Evolutionary conservation across 176 grass and related monocot species (phyloP).

Genomic region (Rhipidocladum racemiflorum): DNA sequence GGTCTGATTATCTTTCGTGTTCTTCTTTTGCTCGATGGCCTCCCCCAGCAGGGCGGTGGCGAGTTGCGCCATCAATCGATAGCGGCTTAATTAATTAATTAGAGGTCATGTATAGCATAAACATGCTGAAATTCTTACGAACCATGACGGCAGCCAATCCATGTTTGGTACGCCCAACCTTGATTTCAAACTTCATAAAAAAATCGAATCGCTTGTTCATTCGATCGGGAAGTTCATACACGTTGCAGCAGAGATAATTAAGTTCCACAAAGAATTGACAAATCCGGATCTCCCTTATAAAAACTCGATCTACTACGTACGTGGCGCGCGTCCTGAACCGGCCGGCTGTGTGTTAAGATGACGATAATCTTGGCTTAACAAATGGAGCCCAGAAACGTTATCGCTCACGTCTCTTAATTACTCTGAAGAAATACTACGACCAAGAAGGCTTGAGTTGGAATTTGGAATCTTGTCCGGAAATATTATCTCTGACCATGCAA

Average conservation of each 20-base stretch:
- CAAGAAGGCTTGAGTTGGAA: not conserved
- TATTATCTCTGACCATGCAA: not conserved
- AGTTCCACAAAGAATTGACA: not conserved
- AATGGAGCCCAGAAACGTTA: not conserved
- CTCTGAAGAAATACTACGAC: not conserved
- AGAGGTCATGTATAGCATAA: not conserved
- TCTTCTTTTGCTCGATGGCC: not conserved
- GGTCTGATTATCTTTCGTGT: not conserved
- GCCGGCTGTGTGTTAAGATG: not conserved
- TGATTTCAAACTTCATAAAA: not conserved
- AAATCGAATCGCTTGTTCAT: not conserved
- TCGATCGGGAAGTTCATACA: not conserved
- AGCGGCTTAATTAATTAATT: not conserved
- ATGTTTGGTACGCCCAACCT: not conserved
- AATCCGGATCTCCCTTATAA: not conserved
- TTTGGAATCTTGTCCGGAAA: conserved; percentile 12
- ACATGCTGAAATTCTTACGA: not conserved
- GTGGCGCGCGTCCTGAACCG: not conserved
- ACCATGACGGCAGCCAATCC: not conserved
- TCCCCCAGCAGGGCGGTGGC: too few species aligned
- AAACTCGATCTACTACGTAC: not conserved
- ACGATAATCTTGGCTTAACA: too few species aligned
- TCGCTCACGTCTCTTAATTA: not conserved
- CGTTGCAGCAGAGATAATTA: not conserved
- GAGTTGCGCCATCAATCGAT: not conserved